A percentile compares a stretch with the other conserved stretches of the same genome.
These are phyloP conservation scores for Pluteus cervinus DNA, from an alignment of 768 basidiomycete species.

Conservation along the genomic window DNA sequence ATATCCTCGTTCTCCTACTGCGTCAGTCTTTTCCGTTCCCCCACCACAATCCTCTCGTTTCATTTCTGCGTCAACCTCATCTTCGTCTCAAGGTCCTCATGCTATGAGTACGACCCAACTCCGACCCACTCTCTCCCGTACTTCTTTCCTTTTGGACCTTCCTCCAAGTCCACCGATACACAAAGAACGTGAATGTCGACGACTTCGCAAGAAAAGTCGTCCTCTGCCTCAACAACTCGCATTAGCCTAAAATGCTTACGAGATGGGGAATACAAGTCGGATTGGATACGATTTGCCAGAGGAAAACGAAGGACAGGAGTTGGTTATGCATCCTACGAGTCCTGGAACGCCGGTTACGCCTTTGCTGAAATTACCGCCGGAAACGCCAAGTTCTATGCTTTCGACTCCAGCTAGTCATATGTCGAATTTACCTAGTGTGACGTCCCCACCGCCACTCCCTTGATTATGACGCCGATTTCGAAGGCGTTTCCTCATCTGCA, in stretches of 20 bases:
- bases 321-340: too few species aligned
- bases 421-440: constrained; percentile 2
- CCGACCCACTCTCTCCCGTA: constrained; percentile 22
- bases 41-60: too few species aligned
- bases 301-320: constrained; percentile 3
- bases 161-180: constrained; percentile 63
- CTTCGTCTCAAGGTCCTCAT: constrained; percentile 37
- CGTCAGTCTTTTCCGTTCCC: constrained; percentile 65
- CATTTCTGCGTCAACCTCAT: too few species aligned
- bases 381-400: constrained; percentile 3
- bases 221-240: constrained; percentile 39
- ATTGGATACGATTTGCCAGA: constrained; percentile 9
- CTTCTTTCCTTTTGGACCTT: constrained; percentile 34
- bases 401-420: background rate
- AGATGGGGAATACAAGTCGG: constrained; percentile 6
- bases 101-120: constrained; percentile 27
- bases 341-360: too few species aligned
- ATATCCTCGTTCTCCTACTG: constrained; percentile 51
- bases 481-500: too few species aligned
- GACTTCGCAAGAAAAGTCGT: constrained; percentile 72
- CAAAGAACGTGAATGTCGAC: constrained; percentile 48
- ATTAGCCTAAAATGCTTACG: too few species aligned
- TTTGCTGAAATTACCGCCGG: background rate
- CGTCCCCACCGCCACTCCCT: constrained; percentile 12
- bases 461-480: too few species aligned